Evolutionary conservation across 2,329 filamentous ascomycete species (phyloP), one percentile per base, ranked within the genome.

Genomic region (Malbranchea cinnamomea): DNA sequence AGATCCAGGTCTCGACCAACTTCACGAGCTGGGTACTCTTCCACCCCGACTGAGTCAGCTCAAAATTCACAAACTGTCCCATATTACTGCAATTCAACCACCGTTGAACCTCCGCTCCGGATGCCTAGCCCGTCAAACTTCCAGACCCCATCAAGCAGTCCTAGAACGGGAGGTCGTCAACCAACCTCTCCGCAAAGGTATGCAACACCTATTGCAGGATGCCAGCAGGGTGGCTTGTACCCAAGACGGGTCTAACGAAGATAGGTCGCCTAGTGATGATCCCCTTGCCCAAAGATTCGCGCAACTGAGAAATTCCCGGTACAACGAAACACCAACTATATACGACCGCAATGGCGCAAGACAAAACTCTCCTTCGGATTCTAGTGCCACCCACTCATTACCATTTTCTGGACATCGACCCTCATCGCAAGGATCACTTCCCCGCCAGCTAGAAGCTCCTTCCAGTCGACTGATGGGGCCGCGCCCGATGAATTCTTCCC

Each of bases 101-200:
- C 16, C 14, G 14, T 22, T 24, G 14, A 8, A 20, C 18, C 30
- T 2, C 30, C 38, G 3, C 25, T 41, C 23, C 36, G 37, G 17
- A 58, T 59, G 55, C 54, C 55, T 27, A 58, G 52, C 36, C 54
- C 54, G 5, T 48, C 52, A 15, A 43, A 52, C 26, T 59, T 53
- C 23, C 55, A 55, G 31, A 29, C 18, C 8, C 22, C 25, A 13
- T n/a, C 20, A n/a, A 26, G 13, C n/a, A n/a, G n/a, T n/a, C n/a
- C n/a, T n/a, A n/a, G n/a, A n/a, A n/a, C n/a, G n/a, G n/a, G n/a
- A n/a, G n/a, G n/a, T n/a, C n/a, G n/a, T n/a, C n/a, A n/a, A n/a
- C n/a, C n/a, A n/a, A n/a, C n/a, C n/a, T n/a, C n/a, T n/a, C n/a
- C n/a, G n/a, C n/a, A n/a, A n/a, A n/a, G n/a, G n/a, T n/a, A n/a